These are phyloP conservation scores for Aspergillus melleus DNA, from an alignment of 2,329 filamentous ascomycete species.

Conservation along the genomic window DNA sequence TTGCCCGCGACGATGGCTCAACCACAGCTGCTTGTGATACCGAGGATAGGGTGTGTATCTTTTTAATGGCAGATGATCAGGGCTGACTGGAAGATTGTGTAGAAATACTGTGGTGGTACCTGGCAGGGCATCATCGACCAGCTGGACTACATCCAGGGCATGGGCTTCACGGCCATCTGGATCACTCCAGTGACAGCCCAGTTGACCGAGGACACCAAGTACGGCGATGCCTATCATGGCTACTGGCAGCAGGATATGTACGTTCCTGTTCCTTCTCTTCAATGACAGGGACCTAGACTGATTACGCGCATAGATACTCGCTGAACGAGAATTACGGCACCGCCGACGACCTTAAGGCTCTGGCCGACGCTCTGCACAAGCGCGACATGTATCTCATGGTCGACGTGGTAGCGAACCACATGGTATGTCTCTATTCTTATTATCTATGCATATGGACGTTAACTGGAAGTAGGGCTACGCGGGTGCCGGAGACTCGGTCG, in stretches of 20 bases:
- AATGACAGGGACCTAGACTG: neutral
- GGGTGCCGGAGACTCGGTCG: slow-evolving; percentile 49
- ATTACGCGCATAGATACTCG: slow-evolving; percentile 33
- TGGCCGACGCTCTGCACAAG: slow-evolving; percentile 57
- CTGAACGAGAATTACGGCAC: slow-evolving; percentile 63
- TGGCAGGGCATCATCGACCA: slow-evolving; percentile 51
- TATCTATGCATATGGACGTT: neutral
- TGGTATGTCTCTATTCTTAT: slow-evolving; percentile 30
- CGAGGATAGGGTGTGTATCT: slow-evolving; percentile 19
- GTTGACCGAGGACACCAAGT: slow-evolving; percentile 34
- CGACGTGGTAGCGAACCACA: slow-evolving; percentile 60
- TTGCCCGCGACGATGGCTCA: slow-evolving; percentile 42
- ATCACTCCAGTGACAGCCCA: slow-evolving; percentile 48
- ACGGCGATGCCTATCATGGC: slow-evolving; percentile 49
- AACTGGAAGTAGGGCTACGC: slow-evolving; percentile 42
- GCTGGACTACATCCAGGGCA: slow-evolving; percentile 51
- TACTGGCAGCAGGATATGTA: slow-evolving; percentile 53
- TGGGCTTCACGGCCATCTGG: slow-evolving; percentile 53
- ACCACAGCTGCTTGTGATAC: slow-evolving; percentile 35
- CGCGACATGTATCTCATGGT: slow-evolving; percentile 63
- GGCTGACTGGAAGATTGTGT: neutral
- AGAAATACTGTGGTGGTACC: slow-evolving; percentile 51
- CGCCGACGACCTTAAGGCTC: slow-evolving; percentile 57
- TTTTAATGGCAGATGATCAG: neutral
- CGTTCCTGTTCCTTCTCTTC: neutral